Evolutionary conservation across 169 alveolate species (phyloP).

Genomic region (Fabrea salina): DNA sequence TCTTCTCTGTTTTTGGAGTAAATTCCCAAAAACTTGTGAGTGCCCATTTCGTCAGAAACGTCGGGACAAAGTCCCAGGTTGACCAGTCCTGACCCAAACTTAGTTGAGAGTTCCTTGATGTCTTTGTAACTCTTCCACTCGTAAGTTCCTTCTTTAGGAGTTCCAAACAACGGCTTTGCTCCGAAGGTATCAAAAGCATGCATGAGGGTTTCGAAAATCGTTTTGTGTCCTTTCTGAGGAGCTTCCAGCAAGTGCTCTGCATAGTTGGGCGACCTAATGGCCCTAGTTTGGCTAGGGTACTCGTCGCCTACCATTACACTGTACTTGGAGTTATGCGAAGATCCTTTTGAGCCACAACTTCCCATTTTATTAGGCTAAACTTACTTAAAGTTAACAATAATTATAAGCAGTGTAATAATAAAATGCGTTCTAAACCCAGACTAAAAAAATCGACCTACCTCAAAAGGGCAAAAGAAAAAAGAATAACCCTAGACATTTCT

Average conservation of each 20-base stretch:
- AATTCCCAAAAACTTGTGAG: slow-evolving; percentile 75
- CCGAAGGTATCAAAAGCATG: neutral
- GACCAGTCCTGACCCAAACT: slow-evolving; percentile 30
- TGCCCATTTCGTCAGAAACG: no score
- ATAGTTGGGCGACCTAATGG: neutral
- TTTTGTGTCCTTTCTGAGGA: neutral
- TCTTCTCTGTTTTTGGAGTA: slow-evolving; percentile 85
- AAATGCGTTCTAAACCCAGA: no score
- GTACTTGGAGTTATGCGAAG: no score
- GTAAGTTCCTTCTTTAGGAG: neutral
- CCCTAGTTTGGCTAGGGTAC: neutral
- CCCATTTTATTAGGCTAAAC: no score
- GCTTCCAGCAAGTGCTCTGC: neutral
- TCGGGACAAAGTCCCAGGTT: neutral
- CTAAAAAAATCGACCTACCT: no score
- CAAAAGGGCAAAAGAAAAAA: no score
- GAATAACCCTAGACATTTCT: no score
- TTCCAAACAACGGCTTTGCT: slow-evolving; percentile 5
- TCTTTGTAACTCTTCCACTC: slow-evolving; percentile 27
- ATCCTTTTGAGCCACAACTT: no score
- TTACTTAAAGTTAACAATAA: no score
- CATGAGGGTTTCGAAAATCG: neutral
- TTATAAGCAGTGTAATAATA: no score
- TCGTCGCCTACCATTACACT: neutral
- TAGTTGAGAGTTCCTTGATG: neutral